Base-by-base conservation (phyloP, 83 land plant species). In the Thuja plicata region DNA sequence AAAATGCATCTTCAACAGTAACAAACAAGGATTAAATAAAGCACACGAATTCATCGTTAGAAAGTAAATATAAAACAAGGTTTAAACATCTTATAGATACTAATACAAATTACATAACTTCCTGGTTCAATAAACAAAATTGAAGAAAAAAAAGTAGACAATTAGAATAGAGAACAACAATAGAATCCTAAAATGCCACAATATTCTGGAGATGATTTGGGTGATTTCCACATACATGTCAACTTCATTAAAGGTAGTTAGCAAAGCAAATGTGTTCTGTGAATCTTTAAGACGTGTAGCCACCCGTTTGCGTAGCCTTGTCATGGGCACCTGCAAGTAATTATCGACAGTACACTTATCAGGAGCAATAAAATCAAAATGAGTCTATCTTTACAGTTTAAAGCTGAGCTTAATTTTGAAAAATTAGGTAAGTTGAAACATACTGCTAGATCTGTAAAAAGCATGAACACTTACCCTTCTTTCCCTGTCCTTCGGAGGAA, bases 221-320 rank as follows among this genome's bases (percentile, higher is more conserved):
- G 38, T 84, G 60, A 52, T 30, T 84, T 52, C 40, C 52, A 89
- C 96, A 52, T 92, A 98, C 99, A 97, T 98, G 91, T 98, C 99
- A 89, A 98, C 95, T 89, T 98, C 99, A 92, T 98, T 98, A 91
- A 97, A 98, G 85, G 99, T 98, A 3, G 99, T 98, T 43, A 98
- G 90, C 94, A 98, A 66, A 62, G 99, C 99, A 93, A 95, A 98
- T 60, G 99, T 98, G 87, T 98, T 98, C 81, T 98, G 99, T 70
- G 99, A 93, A 88, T 98, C 99, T 87, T 98, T 98, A 94, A 98
- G 91, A 38, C 99, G 92, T 10, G 99, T 93, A 35, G 99, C 99
- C 90, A 98, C 97, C 16, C 99, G 89, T 87, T 97, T 98, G 57
- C 99, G 90, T 32, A 98, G 91, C 76, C 99, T 95, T 85, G 99